phyloP scores from a whole-genome alignment of 2,329 filamentous ascomycete genomes.

The Alternaria dauci region DNA sequence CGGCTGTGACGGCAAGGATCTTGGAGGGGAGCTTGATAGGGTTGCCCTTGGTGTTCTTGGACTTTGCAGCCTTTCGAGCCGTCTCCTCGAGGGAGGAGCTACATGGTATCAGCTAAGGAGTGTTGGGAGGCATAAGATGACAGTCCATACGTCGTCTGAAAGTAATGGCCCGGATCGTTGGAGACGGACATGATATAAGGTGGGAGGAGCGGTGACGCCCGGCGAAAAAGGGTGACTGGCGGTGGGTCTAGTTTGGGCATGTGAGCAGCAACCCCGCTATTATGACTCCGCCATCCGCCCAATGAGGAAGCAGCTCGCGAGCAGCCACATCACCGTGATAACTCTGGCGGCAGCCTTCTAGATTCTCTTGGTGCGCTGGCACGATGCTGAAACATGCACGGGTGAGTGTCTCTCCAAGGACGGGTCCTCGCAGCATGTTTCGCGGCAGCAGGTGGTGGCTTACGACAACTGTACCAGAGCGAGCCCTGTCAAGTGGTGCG shows the following conservation, averaged over 20 bases:
- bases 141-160: constrained; percentile 83
- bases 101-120: constrained; percentile 28
- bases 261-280: constrained; percentile 17
- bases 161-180: constrained; percentile 80
- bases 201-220: constrained; percentile 20
- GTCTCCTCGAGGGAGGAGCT: constrained; percentile 61
- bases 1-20: constrained; percentile 75
- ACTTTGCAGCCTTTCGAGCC: constrained; percentile 72
- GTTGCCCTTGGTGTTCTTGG: constrained; percentile 83
- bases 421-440: background rate
- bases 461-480: background rate
- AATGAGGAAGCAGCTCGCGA: background rate
- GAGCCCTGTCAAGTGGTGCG: background rate
- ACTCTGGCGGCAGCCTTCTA: background rate
- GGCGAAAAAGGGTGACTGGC: background rate
- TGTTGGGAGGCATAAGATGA: background rate
- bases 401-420: background rate
- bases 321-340: background rate
- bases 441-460: background rate
- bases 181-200: constrained; percentile 45
- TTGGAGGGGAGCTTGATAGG: constrained; percentile 86
- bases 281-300: constrained; percentile 10
- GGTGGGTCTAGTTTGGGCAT: constrained; percentile 15
- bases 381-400: background rate
- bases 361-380: background rate